These are phyloP conservation scores for Senecio squalidus DNA, from an alignment of 140 eudicot genomes.

Conservation along the genomic window DNA sequence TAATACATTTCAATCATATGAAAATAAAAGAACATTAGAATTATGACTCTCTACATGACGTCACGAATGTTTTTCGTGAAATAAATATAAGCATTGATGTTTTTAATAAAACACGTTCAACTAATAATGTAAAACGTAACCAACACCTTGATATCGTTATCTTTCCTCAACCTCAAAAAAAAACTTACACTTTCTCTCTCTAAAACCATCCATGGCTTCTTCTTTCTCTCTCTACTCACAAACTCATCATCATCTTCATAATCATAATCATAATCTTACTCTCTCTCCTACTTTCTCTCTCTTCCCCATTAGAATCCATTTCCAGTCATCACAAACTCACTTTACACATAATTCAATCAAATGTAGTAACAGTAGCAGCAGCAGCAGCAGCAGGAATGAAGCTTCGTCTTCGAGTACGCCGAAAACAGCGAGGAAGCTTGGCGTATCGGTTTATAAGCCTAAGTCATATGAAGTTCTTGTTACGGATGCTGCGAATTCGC, in stretches of 20 bases:
- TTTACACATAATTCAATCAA: slow-evolving; percentile 14
- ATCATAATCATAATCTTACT: background rate
- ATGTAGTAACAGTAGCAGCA: slow-evolving; percentile 36
- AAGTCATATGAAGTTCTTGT: slow-evolving; percentile 78
- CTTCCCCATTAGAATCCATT: slow-evolving; percentile 18
- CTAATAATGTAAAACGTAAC: too few species aligned
- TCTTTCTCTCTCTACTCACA: slow-evolving; percentile 14
- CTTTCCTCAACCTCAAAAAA: slow-evolving; percentile 27
- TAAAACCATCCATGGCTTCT: slow-evolving; percentile 26
- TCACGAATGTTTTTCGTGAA: too few species aligned
- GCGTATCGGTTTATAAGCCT: slow-evolving; percentile 87
- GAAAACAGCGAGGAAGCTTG: slow-evolving; percentile 44
- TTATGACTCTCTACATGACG: too few species aligned
- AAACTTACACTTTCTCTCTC: background rate
- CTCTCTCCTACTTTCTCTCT: slow-evolving; percentile 25
- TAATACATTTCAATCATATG: too few species aligned
- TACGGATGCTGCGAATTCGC: slow-evolving; percentile 81
- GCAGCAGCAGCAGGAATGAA: slow-evolving; percentile 1
- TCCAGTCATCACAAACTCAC: slow-evolving; percentile 13
- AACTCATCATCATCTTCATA: slow-evolving; percentile 2
- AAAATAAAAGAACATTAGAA: too few species aligned
- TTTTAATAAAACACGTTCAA: too few species aligned
- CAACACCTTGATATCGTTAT: slow-evolving; percentile 31
- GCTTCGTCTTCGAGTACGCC: slow-evolving; percentile 38
- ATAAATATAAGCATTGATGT: too few species aligned